Conservation (phyloP, 225 moss, liverwort and hornwort genomes). For the Sphagnum contortum region DNA sequence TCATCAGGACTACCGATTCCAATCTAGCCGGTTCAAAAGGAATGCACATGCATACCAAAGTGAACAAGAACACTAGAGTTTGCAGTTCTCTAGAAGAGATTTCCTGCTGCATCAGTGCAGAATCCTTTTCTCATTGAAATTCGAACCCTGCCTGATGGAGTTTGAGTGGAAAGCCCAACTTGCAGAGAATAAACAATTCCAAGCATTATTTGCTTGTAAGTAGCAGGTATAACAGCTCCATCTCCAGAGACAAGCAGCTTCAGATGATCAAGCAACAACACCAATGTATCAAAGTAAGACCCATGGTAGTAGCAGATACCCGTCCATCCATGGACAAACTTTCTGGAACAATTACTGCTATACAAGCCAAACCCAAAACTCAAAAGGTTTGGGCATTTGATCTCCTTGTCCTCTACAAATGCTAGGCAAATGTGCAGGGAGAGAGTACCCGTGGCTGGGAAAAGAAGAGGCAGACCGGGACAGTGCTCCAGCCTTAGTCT, state of each 20-base stretch:
- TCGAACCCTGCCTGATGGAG: slow-evolving; percentile 36
- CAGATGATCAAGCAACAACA: background rate
- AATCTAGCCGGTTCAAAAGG: no score
- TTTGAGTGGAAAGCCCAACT: slow-evolving; percentile 51
- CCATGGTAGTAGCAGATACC: background rate
- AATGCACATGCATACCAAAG: slow-evolving; percentile 36
- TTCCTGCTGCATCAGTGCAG: slow-evolving; percentile 74
- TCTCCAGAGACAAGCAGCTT: slow-evolving; percentile 71
- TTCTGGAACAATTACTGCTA: no score
- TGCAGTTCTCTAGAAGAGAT: slow-evolving; percentile 38
- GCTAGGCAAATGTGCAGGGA: background rate
- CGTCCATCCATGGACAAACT: background rate
- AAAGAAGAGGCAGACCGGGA: slow-evolving; percentile 55
- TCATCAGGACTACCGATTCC: background rate
- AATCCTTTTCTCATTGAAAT: slow-evolving; percentile 28
- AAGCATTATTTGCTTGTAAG: slow-evolving; percentile 23
- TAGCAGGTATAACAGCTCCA: slow-evolving; percentile 49
- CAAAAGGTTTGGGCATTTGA: no score
- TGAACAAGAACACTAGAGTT: slow-evolving; percentile 39
- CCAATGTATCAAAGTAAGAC: background rate
- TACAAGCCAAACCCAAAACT: no score
- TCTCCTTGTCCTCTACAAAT: no score
- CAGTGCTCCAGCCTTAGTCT: slow-evolving; percentile 50
- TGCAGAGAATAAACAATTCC: slow-evolving; percentile 51
- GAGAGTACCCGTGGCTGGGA: slow-evolving; percentile 43